These are phyloP conservation scores for Trypanosoma lewisi DNA, from an alignment of 208 protist species.

Conservation along the genomic window DNA sequence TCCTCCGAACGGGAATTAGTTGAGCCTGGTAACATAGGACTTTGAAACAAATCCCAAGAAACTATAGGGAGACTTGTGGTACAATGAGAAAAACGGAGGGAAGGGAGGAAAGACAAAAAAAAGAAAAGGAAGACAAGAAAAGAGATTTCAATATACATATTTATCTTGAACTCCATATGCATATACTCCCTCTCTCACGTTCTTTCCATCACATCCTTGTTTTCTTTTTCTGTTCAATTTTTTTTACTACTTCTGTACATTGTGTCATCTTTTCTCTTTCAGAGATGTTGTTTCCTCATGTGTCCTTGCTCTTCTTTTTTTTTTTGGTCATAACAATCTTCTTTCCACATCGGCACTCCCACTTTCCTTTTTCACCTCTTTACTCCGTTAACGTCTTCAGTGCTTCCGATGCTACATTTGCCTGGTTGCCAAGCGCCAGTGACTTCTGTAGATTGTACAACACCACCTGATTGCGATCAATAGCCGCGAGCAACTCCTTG, in stretches of 20 bases:
- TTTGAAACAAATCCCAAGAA: no score
- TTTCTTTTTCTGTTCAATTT: not conserved
- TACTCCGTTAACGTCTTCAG: not conserved
- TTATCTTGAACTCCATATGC: not conserved
- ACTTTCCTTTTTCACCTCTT: not conserved
- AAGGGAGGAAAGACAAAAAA: no score
- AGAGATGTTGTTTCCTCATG: no score
- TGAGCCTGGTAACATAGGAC: no score
- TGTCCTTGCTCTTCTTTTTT: not conserved
- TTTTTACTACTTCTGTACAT: not conserved
- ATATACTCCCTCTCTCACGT: not conserved
- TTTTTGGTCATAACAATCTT: not conserved
- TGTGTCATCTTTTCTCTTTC: not conserved
- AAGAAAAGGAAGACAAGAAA: not conserved
- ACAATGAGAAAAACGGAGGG: no score
- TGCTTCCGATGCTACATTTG: not conserved
- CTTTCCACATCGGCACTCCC: not conserved
- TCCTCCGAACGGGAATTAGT: no score
- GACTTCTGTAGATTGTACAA: constrained; percentile 58
- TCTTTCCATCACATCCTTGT: not conserved
- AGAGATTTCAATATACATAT: not conserved
- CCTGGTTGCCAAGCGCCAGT: constrained; percentile 28
- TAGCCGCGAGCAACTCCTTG: constrained; percentile 56
- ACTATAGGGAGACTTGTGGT: no score
- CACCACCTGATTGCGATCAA: constrained; percentile 49